Percentiles rank a stretch among this genome's conserved stretches.
Evolutionary conservation across 495 filamentous ascomycete genomes (phyloP).

Genomic region (Penicillium argentinense): DNA sequence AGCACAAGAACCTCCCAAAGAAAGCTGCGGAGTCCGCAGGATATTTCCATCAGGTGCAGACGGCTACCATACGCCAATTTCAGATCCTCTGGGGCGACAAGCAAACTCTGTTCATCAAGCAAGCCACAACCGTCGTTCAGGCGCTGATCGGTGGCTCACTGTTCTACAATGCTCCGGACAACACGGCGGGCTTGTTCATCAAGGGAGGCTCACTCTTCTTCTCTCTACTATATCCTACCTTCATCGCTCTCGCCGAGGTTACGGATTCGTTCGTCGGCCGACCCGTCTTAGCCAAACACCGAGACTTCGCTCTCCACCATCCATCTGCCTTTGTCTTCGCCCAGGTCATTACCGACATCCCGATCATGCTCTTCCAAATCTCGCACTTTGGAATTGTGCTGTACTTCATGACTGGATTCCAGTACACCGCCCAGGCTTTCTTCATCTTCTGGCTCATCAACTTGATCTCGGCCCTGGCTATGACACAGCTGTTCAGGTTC

Average conservation of each 20-base stretch:
- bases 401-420: conserved; percentile 65
- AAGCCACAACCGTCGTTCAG: conserved; percentile 33
- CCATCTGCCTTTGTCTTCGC: conserved; percentile 70
- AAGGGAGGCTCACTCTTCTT: conserved; percentile 61
- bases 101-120: conserved; percentile 55
- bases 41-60: conserved; percentile 29
- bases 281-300: conserved; percentile 71
- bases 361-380: conserved; percentile 59
- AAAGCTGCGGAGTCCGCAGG: conserved; percentile 10
- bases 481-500: conserved; percentile 47
- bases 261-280: conserved; percentile 64
- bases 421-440: conserved; percentile 44
- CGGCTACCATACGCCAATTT: conserved; percentile 37
- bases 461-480: conserved; percentile 33
- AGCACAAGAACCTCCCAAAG: conserved; percentile 30
- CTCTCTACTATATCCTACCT: conserved; percentile 65
- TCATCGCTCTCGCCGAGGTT: conserved; percentile 69
- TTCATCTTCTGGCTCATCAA: conserved; percentile 42
- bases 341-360: conserved; percentile 64
- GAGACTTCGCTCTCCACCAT: conserved; percentile 67
- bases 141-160: conserved; percentile 35
- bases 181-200: conserved; percentile 42
- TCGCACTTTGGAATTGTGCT: conserved; percentile 62
- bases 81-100: conserved; percentile 58
- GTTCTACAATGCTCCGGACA: conserved; percentile 34